Evolutionary conservation across 129 eudicot genomes (phyloP).

Genomic region (Flaveria sonorensis): DNA sequence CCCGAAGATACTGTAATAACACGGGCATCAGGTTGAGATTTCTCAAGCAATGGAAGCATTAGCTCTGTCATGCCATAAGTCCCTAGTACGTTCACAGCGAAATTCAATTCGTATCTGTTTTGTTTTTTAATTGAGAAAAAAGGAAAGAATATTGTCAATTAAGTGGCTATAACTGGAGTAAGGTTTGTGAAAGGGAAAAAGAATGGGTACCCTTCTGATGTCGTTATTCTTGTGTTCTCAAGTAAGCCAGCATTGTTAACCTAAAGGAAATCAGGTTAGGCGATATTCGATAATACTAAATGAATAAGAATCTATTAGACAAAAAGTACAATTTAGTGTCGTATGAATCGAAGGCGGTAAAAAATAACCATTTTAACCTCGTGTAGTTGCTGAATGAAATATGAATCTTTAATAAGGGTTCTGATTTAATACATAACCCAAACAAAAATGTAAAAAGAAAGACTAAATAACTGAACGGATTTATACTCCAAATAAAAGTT

Average conservation of each 20-base stretch:
- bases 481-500: background rate
- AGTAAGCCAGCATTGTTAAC: slow-evolving; percentile 88
- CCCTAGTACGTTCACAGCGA: slow-evolving; percentile 89
- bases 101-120: slow-evolving; percentile 76
- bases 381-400: too few species aligned
- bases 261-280: slow-evolving; percentile 29
- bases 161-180: background rate
- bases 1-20: slow-evolving; percentile 89
- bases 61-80: slow-evolving; percentile 73
- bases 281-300: too few species aligned
- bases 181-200: background rate
- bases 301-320: too few species aligned
- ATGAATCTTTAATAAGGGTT: background rate
- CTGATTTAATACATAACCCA: background rate
- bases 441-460: background rate
- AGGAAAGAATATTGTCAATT: background rate
- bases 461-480: background rate
- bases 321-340: too few species aligned
- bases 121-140: slow-evolving; percentile 4
- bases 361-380: too few species aligned
- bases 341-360: too few species aligned
- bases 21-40: slow-evolving; percentile 88
- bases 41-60: slow-evolving; percentile 82
- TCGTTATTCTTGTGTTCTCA: slow-evolving; percentile 54
- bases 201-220: slow-evolving; percentile 81